These are phyloP conservation scores for Globisporangium alternatum DNA, from an alignment of 352 stramenopile genomes.

Conservation along the genomic window DNA sequence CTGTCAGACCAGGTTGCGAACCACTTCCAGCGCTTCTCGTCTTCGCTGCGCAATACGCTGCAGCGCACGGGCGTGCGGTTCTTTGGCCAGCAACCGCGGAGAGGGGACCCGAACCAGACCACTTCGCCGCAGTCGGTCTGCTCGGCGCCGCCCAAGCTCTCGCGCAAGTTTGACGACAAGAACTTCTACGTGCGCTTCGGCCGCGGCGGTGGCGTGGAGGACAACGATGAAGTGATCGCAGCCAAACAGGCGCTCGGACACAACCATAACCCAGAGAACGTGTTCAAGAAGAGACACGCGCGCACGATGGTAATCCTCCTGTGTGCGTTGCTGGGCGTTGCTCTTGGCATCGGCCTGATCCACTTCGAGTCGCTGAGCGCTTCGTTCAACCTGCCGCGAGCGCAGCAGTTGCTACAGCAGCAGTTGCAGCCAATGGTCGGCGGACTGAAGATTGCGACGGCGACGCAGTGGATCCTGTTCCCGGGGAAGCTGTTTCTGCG, in stretches of 20 bases:
- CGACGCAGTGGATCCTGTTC: constrained; percentile 36
- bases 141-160: constrained; percentile 30
- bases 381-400: constrained; percentile 27
- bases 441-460: constrained; percentile 24
- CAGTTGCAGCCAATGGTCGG: constrained; percentile 26
- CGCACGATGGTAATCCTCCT: constrained; percentile 23
- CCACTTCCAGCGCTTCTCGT: constrained; percentile 39
- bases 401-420: constrained; percentile 13
- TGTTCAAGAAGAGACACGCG: constrained; percentile 14
- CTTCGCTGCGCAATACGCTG: constrained; percentile 36
- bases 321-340: constrained; percentile 30
- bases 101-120: constrained; percentile 13
- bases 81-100: constrained; percentile 11
- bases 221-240: constrained; percentile 22
- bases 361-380: constrained; percentile 20
- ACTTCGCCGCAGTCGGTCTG: constrained; percentile 50
- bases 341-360: constrained; percentile 32
- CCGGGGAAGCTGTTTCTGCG: constrained; percentile 46
- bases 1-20: constrained; percentile 21
- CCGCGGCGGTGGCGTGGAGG: constrained; percentile 25
- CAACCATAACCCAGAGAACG: constrained; percentile 9
- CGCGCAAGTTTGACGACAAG: constrained; percentile 41
- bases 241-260: constrained; percentile 11
- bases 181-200: constrained; percentile 37
- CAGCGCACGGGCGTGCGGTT: constrained; percentile 27